These are phyloP conservation scores for Avena atlantica DNA, from an alignment of 176 grass and related monocot species.

Conservation along the genomic window DNA sequence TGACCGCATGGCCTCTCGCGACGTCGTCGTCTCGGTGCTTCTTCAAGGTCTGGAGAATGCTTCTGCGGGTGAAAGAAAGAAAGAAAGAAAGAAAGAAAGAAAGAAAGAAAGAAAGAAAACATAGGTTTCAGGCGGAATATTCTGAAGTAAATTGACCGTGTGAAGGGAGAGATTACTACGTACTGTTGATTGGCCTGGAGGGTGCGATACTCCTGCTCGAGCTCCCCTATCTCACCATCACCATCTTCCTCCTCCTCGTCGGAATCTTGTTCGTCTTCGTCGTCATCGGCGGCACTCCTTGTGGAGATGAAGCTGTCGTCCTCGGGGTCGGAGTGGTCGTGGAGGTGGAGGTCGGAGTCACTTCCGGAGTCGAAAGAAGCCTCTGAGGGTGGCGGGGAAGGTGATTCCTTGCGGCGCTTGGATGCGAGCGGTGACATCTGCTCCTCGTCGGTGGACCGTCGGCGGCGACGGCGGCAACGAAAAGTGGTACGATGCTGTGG, in stretches of 20 bases:
- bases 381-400: not conserved
- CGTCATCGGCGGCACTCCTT: not conserved
- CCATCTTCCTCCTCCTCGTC: not conserved
- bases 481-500: not conserved
- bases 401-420: slow-evolving; percentile 6
- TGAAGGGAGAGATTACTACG: not conserved
- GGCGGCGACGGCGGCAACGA: not conserved
- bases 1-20: slow-evolving; percentile 19
- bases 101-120: not conserved
- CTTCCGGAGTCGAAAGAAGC: not conserved
- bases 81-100: not conserved
- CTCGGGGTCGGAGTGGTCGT: slow-evolving; percentile 13
- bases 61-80: slow-evolving; percentile 1
- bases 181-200: slow-evolving; percentile 31
- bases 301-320: not conserved
- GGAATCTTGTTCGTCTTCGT: not conserved
- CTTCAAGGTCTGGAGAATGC: slow-evolving; percentile 33
- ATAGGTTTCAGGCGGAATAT: not conserved
- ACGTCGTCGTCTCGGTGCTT: slow-evolving; percentile 33
- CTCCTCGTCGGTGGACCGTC: not conserved
- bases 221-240: slow-evolving; percentile 12
- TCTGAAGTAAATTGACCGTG: not conserved
- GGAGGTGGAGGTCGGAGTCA: slow-evolving; percentile 7
- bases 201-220: slow-evolving; percentile 34
- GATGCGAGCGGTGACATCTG: not conserved